Evolutionary conservation across 2,329 filamentous ascomycete genomes (phyloP), one percentile per base, ranked within the genome.

Genomic region (Xylariaceae sp.): DNA sequence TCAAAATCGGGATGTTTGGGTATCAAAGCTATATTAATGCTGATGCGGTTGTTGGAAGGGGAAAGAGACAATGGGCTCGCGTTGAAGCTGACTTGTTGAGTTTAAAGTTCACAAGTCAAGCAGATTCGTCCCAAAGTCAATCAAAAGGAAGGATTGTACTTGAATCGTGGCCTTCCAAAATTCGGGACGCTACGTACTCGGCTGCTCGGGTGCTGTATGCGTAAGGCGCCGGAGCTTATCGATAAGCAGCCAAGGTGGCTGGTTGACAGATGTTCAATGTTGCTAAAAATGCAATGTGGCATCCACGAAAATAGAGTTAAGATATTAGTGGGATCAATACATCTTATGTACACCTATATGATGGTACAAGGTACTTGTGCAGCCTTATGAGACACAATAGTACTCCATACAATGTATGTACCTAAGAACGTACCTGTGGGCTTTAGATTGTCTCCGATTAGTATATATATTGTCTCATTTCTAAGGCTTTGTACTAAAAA

Each of bases 161-260:
- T 68, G 67, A 68, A 67, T 69, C 66, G 66, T 69, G 66, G 65
- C 65, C 64, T 69, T 66, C 65, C 52, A 60, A 55, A 59, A 55
- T 57, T 61, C 55, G 44, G 56, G 46, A 59, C 57, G 60, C 57
- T 64, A 62, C 60, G 59, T 58, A 58, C 50, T 20, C n/a, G n/a
- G n/a, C n/a, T n/a, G n/a, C n/a, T n/a, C n/a, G n/a, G n/a, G n/a
- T n/a, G n/a, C n/a, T n/a, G n/a, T n/a, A n/a, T n/a, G n/a, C n/a
- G 26, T 56, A 54, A 52, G 52, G 52, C 56, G 52, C 9, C 20
- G 42, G 2, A 3, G 20, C 20, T 53, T 68, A 68, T 68, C 66
- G 65, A 67, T 68, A 68, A 61, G 50, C 14, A 59, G 19, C 53
- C 23, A 50, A 19, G 20, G 45, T 48, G 26, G 29, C 44, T 16